phyloP scores from a whole-genome alignment of 164 flowering plant genomes.

The Magnolia sinica region DNA sequence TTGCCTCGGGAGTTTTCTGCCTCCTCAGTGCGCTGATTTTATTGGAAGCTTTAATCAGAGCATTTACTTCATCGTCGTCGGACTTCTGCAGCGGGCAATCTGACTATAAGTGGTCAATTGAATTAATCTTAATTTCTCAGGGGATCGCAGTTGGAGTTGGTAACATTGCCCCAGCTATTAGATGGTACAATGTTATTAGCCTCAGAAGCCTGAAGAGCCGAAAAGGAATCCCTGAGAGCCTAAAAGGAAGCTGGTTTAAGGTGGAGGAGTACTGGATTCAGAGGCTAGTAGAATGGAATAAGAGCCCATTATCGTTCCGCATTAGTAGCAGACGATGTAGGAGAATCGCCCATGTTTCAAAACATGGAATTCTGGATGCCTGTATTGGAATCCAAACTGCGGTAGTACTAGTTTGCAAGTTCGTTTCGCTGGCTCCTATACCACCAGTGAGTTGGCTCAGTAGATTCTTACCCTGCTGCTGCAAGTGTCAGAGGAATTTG shows the following conservation, averaged over 20 bases:
- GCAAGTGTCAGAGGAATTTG: conserved; percentile 6
- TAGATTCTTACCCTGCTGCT: conserved; percentile 5
- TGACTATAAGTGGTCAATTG: conserved; percentile 53
- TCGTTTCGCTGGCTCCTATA: conserved; percentile 30
- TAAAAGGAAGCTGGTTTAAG: conserved; percentile 6
- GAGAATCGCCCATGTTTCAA: background rate
- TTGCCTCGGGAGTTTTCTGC: conserved; percentile 51
- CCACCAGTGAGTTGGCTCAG: conserved; percentile 16
- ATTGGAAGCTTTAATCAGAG: conserved; percentile 39
- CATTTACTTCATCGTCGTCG: conserved; percentile 30
- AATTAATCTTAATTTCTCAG: background rate
- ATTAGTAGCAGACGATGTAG: background rate
- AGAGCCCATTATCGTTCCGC: background rate
- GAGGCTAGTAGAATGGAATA: conserved; percentile 33
- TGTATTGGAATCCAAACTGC: conserved; percentile 22
- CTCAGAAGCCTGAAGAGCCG: background rate
- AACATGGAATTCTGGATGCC: background rate
- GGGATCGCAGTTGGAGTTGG: background rate
- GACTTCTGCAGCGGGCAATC: conserved; percentile 45
- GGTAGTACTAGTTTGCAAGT: conserved; percentile 42
- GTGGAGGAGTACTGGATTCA: conserved; percentile 44
- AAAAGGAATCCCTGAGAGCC: background rate
- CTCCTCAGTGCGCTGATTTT: conserved; percentile 35
- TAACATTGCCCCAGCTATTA: background rate
- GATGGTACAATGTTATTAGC: background rate